phyloP scores from a whole-genome alignment of 164 flowering plant species.

The Magnolia sinica region DNA sequence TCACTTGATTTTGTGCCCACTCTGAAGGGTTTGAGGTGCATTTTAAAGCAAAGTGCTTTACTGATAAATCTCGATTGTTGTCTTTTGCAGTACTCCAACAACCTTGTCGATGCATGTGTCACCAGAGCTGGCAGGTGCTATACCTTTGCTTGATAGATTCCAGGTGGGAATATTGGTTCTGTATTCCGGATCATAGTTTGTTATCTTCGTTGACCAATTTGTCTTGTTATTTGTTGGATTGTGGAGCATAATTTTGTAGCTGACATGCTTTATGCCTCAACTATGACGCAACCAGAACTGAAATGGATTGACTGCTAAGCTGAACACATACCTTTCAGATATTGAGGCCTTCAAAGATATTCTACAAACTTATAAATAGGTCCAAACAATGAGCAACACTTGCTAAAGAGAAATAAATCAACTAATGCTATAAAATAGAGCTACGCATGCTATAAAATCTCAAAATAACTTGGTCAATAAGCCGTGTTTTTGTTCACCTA shows the following conservation, averaged over 20 bases:
- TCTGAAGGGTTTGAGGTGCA: neutral
- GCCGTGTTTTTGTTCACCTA: too few species aligned
- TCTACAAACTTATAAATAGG: neutral
- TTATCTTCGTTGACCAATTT: neutral
- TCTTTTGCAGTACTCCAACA: constrained; percentile 60
- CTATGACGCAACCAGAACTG: neutral
- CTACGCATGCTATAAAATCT: too few species aligned
- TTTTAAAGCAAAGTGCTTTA: neutral
- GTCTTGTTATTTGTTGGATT: neutral
- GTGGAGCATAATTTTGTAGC: neutral
- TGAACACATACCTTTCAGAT: neutral
- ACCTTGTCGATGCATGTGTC: constrained; percentile 66
- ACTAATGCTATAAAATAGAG: too few species aligned
- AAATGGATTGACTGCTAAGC: neutral
- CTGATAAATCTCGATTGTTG: neutral
- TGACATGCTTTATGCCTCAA: neutral
- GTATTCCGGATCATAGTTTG: neutral
- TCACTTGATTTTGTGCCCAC: neutral
- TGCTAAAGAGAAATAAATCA: too few species aligned
- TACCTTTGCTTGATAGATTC: constrained; percentile 87
- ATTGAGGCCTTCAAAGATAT: neutral
- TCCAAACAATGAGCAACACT: too few species aligned
- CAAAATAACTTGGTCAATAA: too few species aligned
- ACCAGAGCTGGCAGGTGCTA: constrained; percentile 81
- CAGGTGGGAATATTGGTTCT: constrained; percentile 48